Percentiles rank a stretch among this genome's conserved stretches.
Evolutionary conservation across 208 protist species (phyloP).

Genomic region (Trypanosoma rangeli): DNA sequence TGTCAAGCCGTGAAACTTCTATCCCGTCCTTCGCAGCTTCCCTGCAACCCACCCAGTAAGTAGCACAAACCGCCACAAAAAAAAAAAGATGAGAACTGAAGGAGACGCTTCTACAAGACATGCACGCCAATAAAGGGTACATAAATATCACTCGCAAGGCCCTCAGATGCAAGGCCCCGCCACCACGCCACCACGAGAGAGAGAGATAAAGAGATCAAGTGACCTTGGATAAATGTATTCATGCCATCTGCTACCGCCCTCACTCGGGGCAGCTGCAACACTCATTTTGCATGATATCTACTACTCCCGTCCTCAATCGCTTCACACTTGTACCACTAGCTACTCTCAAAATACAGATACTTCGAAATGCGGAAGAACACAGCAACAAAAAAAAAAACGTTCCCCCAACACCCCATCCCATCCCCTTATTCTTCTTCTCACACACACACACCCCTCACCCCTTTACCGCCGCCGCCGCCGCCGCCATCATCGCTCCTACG

Average conservation of each 20-base stretch:
- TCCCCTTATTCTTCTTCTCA: too few relatives aligned
- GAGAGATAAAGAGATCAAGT: background rate
- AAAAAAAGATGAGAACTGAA: background rate
- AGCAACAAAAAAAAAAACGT: slow-evolving; percentile 6
- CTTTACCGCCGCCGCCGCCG: background rate
- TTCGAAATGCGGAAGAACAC: background rate
- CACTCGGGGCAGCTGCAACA: background rate
- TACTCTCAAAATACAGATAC: background rate
- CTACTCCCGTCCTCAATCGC: background rate
- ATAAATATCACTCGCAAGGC: background rate
- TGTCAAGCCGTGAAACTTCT: background rate
- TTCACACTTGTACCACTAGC: background rate
- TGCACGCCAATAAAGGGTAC: background rate
- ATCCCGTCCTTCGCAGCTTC: background rate
- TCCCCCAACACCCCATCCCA: background rate
- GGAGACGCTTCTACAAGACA: background rate
- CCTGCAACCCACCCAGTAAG: background rate
- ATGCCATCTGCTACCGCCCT: background rate
- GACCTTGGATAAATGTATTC: background rate
- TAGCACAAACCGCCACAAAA: background rate
- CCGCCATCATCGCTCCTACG: background rate
- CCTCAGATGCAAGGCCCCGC: too few relatives aligned
- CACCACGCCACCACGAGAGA: background rate
- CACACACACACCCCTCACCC: too few relatives aligned
- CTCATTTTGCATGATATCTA: background rate